These are phyloP conservation scores for Parietaria judaica DNA, from an alignment of 306 rosid species.

Conservation along the genomic window DNA sequence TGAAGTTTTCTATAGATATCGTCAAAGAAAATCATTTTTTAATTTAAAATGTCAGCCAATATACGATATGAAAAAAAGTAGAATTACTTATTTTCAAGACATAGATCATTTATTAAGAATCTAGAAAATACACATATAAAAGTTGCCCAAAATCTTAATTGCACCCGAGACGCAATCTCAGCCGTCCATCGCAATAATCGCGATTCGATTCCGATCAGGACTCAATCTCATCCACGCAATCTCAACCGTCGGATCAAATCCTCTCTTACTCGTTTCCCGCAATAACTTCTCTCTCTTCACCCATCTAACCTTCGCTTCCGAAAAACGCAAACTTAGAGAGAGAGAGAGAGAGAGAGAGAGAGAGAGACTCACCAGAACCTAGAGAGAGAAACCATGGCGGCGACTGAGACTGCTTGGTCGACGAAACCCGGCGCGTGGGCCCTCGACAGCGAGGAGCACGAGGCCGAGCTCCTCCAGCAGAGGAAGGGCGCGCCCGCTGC, in stretches of 20 bases:
- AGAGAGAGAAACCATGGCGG: slow-evolving; percentile 54
- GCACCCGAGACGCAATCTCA: background rate
- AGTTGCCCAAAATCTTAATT: too few species aligned
- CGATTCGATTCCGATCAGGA: slow-evolving; percentile 1
- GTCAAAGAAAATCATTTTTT: too few species aligned
- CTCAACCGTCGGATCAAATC: slow-evolving; percentile 18
- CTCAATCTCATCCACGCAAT: background rate
- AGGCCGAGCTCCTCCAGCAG: slow-evolving; percentile 59
- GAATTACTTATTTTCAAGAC: too few species aligned
- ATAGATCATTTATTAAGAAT: too few species aligned
- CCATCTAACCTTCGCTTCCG: background rate
- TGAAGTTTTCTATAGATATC: too few species aligned
- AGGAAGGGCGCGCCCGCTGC: slow-evolving; percentile 19
- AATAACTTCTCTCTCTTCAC: background rate
- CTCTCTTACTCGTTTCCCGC: background rate
- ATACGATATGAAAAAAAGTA: too few species aligned
- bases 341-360: background rate
- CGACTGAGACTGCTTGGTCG: slow-evolving; percentile 78
- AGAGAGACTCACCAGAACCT: background rate
- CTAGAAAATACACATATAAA: too few species aligned
- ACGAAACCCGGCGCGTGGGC: slow-evolving; percentile 99
- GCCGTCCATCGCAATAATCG: background rate
- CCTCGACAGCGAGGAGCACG: slow-evolving; percentile 66
- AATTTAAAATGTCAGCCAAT: too few species aligned
- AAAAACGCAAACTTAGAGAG: slow-evolving; percentile 11